A percentile compares a stretch with the other conserved stretches of the same genome.
These are phyloP conservation scores for Phoenix roebelenii DNA, from an alignment of 176 grass and related monocot species.

Conservation along the genomic window DNA sequence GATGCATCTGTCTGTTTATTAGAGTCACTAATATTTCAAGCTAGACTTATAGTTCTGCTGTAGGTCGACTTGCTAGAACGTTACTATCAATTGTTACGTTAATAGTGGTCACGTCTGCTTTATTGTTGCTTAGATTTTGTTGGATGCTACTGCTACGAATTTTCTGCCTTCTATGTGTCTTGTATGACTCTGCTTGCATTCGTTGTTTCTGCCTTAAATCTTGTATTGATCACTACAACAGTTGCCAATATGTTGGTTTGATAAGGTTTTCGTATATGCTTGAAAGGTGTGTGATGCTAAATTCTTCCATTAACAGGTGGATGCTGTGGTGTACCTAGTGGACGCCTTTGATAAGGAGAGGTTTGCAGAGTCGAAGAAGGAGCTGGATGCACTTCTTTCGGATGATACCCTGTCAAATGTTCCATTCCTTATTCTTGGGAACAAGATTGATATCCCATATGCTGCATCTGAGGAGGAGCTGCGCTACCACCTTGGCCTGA, in stretches of 20 bases:
- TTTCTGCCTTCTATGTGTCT: too few species aligned
- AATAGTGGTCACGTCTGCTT: too few species aligned
- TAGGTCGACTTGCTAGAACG: too few species aligned
- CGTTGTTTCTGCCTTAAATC: too few species aligned
- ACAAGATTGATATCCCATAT: slow-evolving; percentile 80
- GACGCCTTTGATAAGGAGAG: slow-evolving; percentile 72
- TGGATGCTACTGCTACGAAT: too few species aligned
- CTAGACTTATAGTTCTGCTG: too few species aligned
- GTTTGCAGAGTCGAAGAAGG: slow-evolving; percentile 69
- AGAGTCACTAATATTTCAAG: too few species aligned
- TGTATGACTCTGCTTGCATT: too few species aligned
- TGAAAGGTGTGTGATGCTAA: background rate
- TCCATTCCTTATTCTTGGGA: slow-evolving; percentile 67
- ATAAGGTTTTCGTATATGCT: background rate
- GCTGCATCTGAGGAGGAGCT: slow-evolving; percentile 60
- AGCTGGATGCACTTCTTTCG: slow-evolving; percentile 62
- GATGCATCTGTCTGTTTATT: too few species aligned
- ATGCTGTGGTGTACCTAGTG: slow-evolving; percentile 78
- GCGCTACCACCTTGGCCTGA: slow-evolving; percentile 60
- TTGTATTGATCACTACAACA: slow-evolving; percentile 7
- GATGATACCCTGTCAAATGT: slow-evolving; percentile 52
- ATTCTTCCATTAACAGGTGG: slow-evolving; percentile 35
- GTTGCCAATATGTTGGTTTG: background rate
- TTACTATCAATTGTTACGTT: too few species aligned
- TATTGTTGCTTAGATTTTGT: too few species aligned